These are phyloP conservation scores for Mycena leptocephala DNA, from an alignment of 768 basidiomycete genomes.

Conservation along the genomic window DNA sequence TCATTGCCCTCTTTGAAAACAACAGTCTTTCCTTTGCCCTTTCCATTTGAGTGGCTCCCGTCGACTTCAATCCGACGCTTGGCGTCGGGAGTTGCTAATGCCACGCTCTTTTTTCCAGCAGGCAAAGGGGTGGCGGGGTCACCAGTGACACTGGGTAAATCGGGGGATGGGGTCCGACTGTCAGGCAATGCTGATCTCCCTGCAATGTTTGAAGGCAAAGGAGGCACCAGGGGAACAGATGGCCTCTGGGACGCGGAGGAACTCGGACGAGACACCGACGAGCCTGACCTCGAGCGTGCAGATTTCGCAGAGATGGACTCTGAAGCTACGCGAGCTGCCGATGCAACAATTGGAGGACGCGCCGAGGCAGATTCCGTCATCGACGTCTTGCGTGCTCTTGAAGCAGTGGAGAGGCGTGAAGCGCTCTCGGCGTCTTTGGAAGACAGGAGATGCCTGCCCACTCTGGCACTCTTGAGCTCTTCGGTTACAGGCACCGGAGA, in stretches of 20 bases:
- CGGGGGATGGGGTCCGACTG: slow-evolving; percentile 61
- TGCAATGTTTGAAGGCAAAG: slow-evolving; percentile 22
- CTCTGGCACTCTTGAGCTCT: background rate
- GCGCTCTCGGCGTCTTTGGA: slow-evolving; percentile 47
- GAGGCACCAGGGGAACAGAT: slow-evolving; percentile 40
- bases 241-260: slow-evolving; percentile 49
- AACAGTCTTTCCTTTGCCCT: slow-evolving; percentile 61
- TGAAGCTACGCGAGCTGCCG: background rate
- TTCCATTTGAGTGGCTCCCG: slow-evolving; percentile 41
- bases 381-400: slow-evolving; percentile 45
- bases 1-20: slow-evolving; percentile 59
- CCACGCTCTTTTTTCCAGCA: slow-evolving; percentile 48
- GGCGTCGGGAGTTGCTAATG: slow-evolving; percentile 70
- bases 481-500: slow-evolving; percentile 16
- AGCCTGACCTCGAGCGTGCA: slow-evolving; percentile 21
- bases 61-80: slow-evolving; percentile 61
- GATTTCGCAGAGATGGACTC: slow-evolving; percentile 26
- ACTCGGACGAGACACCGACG: slow-evolving; percentile 41
- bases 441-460: too few relatives aligned
- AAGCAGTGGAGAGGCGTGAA: slow-evolving; percentile 20
- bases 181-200: background rate
- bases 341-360: slow-evolving; percentile 23
- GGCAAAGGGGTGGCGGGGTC: slow-evolving; percentile 56
- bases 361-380: slow-evolving; percentile 38
- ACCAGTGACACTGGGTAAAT: slow-evolving; percentile 52